A percentile compares a stretch with the other conserved stretches of the same genome.
These are phyloP conservation scores for Bisporella sp. DNA, from an alignment of 2,329 filamentous ascomycete species.

Conservation along the genomic window DNA sequence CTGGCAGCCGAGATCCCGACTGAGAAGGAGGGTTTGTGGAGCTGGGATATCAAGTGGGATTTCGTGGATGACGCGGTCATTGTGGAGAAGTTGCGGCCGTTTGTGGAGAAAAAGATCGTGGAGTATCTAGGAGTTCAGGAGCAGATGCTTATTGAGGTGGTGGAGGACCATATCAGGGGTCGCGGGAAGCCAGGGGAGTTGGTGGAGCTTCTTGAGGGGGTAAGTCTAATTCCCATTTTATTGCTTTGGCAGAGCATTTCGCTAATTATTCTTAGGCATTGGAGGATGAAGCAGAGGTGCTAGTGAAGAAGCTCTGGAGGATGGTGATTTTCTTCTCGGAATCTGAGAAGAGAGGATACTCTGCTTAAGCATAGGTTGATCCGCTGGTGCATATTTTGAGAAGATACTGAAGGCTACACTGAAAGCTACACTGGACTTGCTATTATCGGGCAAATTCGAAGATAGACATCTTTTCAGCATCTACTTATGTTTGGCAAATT, in stretches of 20 bases:
- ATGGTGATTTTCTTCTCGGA: conserved; percentile 99
- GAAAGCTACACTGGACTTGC: too few species aligned
- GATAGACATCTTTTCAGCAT: too few species aligned
- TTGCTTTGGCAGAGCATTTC: conserved; percentile 1
- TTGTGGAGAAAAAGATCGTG: conserved; percentile 97
- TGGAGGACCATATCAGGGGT: conserved; percentile 77
- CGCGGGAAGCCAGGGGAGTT: conserved; percentile 70
- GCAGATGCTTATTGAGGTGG: conserved; percentile 87
- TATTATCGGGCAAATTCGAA: too few species aligned
- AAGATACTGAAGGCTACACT: too few species aligned
- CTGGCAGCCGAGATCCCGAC: conserved; percentile 86
- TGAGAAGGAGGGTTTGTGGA: conserved; percentile 80
- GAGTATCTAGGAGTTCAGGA: conserved; percentile 96
- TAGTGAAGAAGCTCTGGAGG: conserved; percentile 96
- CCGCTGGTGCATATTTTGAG: too few species aligned
- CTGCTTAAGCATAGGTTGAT: conserved; percentile 40
- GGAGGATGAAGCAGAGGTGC: conserved; percentile 87
- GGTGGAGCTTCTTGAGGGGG: conserved; percentile 77
- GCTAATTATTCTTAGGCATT: conserved; percentile 52
- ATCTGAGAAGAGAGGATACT: conserved; percentile 82
- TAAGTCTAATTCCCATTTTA: conserved; percentile 37
- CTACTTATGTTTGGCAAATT: too few species aligned
- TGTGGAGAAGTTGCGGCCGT: conserved; percentile 80
- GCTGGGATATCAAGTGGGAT: conserved; percentile 91
- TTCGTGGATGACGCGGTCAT: conserved; percentile 77